Percentiles rank a stretch among this genome's conserved stretches.
These are phyloP conservation scores for Eutypella sp. DNA, from an alignment of 2,329 filamentous ascomycete species.

Conservation along the genomic window DNA sequence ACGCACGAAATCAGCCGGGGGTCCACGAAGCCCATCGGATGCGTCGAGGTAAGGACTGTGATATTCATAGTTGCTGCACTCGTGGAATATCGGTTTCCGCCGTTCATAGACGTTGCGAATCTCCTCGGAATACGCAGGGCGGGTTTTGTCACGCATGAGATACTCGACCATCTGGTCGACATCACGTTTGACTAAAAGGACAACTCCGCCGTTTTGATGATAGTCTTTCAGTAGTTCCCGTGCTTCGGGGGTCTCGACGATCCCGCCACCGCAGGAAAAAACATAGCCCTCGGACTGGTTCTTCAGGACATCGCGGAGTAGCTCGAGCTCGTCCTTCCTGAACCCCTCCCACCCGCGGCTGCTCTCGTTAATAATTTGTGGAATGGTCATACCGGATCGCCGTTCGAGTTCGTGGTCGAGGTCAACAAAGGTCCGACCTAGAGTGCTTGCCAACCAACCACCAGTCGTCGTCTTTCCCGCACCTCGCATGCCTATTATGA, in stretches of 20 bases:
- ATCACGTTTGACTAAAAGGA: slow-evolving; percentile 82
- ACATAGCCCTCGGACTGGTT: slow-evolving; percentile 73
- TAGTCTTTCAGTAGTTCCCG: slow-evolving; percentile 71
- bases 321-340: slow-evolving; percentile 68
- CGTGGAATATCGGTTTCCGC: slow-evolving; percentile 81
- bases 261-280: slow-evolving; percentile 89
- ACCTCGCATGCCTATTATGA: slow-evolving; percentile 95
- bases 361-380: slow-evolving; percentile 69
- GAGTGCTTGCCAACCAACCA: slow-evolving; percentile 71
- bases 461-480: slow-evolving; percentile 95
- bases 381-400: slow-evolving; percentile 69
- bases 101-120: slow-evolving; percentile 88
- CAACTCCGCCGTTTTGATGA: slow-evolving; percentile 70
- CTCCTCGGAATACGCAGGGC: slow-evolving; percentile 88
- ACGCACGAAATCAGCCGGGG: slow-evolving; percentile 64
- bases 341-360: slow-evolving; percentile 82
- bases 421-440: slow-evolving; percentile 77
- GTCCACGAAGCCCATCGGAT: slow-evolving; percentile 32
- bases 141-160: slow-evolving; percentile 79
- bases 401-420: slow-evolving; percentile 83
- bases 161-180: slow-evolving; percentile 86
- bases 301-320: slow-evolving; percentile 68
- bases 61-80: slow-evolving; percentile 93
- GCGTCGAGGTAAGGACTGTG: slow-evolving; percentile 65
- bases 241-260: slow-evolving; percentile 81